Evolutionary conservation across 2,329 filamentous ascomycete species (phyloP).

Genomic region (Colletotrichum liaoningense): DNA sequence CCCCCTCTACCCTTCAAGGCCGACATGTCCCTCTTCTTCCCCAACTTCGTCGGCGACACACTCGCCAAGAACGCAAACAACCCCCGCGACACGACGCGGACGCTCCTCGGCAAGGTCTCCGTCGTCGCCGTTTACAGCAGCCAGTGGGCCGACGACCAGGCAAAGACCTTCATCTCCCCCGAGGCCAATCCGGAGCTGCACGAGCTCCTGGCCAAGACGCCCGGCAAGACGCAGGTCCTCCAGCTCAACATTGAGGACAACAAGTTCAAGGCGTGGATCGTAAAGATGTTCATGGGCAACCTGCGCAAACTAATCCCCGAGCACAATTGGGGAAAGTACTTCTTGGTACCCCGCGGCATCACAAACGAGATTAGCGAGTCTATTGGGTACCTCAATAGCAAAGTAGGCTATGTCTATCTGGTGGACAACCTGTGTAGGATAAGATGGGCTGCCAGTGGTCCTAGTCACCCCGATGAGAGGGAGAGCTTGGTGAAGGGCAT

Average conservation of each 20-base stretch:
- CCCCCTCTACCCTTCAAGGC: constrained; percentile 86
- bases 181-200: constrained; percentile 77
- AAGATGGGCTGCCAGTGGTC: constrained; percentile 90
- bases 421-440: constrained; percentile 90
- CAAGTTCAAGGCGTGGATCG: constrained; percentile 69
- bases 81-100: constrained; percentile 77
- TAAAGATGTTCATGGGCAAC: constrained; percentile 66
- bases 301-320: constrained; percentile 62
- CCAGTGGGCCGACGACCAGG: constrained; percentile 87
- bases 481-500: constrained; percentile 75
- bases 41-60: constrained; percentile 87
- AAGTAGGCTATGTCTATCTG: constrained; percentile 94
- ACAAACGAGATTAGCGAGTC: constrained; percentile 71
- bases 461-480: constrained; percentile 73
- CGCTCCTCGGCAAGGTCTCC: constrained; percentile 78
- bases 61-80: constrained; percentile 67
- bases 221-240: constrained; percentile 74
- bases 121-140: constrained; percentile 86
- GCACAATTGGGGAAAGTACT: constrained; percentile 70
- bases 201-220: constrained; percentile 65
- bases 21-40: constrained; percentile 89
- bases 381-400: constrained; percentile 83
- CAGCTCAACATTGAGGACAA: constrained; percentile 92
- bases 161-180: constrained; percentile 74
- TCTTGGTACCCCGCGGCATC: constrained; percentile 68